A percentile compares a stretch with the other conserved stretches of the same genome.
Evolutionary conservation across 345 rosid species (phyloP).

Genomic region (Citrus medica): DNA sequence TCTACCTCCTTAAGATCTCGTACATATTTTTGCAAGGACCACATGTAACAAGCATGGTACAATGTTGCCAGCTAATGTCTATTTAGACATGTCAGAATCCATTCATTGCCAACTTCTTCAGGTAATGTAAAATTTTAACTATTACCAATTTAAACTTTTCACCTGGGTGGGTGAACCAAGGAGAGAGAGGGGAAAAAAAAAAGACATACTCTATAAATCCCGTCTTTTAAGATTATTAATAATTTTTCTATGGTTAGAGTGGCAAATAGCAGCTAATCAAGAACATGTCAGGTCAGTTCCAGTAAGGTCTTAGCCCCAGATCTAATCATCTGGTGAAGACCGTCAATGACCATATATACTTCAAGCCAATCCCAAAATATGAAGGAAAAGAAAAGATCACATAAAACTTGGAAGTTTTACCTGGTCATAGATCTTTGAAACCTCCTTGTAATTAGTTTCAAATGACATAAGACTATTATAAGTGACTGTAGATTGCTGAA

Average conservation of each 20-base stretch:
- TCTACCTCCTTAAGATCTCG: background rate
- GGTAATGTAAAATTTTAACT: background rate
- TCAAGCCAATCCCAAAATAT: background rate
- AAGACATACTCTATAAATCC: background rate
- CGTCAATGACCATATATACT: background rate
- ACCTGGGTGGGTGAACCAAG: background rate
- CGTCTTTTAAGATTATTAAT: background rate
- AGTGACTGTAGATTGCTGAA: slow-evolving; percentile 71
- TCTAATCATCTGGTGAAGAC: background rate
- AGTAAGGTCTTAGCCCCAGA: background rate
- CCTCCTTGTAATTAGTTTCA: slow-evolving; percentile 90
- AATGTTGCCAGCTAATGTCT: background rate
- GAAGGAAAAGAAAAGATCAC: background rate
- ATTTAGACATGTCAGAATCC: background rate
- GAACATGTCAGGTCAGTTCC: background rate
- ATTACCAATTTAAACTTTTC: background rate
- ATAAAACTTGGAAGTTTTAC: slow-evolving; percentile 26
- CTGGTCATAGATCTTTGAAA: slow-evolving; percentile 93
- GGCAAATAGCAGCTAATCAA: background rate
- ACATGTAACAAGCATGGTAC: background rate
- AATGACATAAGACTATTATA: slow-evolving; percentile 94
- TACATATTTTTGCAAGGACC: background rate
- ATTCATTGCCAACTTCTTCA: background rate
- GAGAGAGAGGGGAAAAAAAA: fast-evolving
- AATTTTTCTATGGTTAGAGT: background rate